These are phyloP conservation scores for Brassica rapa DNA, from an alignment of 345 rosid species.

Conservation along the genomic window DNA sequence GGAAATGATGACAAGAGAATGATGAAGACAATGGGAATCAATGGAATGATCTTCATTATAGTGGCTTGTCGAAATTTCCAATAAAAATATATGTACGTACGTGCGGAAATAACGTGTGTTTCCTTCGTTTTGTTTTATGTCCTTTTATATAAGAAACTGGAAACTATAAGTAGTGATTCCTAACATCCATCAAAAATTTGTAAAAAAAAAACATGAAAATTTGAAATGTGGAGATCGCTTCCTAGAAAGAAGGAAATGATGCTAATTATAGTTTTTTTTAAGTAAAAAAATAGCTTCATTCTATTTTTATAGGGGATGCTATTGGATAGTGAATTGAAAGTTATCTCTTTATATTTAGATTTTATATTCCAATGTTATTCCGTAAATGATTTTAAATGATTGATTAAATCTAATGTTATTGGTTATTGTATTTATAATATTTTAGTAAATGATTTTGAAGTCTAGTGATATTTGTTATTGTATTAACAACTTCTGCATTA, in stretches of 20 bases:
- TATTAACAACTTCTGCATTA: neutral
- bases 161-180: no score
- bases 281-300: neutral
- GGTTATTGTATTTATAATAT: no score
- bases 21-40: neutral
- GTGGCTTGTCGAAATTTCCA: neutral
- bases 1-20: neutral
- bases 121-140: neutral
- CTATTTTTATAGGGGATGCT: neutral
- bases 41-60: neutral
- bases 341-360: no score
- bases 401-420: no score
- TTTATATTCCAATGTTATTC: no score
- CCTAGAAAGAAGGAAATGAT: neutral
- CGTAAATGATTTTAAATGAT: no score
- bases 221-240: neutral
- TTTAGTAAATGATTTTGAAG: neutral
- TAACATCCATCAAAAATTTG: no score
- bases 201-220: neutral
- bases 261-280: neutral
- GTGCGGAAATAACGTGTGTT: neutral
- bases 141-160: neutral
- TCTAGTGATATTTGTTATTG: neutral
- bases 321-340: no score
- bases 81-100: neutral